phyloP scores from a whole-genome alignment of 2,329 filamentous ascomycete genomes.

The Fusarium sp. region DNA sequence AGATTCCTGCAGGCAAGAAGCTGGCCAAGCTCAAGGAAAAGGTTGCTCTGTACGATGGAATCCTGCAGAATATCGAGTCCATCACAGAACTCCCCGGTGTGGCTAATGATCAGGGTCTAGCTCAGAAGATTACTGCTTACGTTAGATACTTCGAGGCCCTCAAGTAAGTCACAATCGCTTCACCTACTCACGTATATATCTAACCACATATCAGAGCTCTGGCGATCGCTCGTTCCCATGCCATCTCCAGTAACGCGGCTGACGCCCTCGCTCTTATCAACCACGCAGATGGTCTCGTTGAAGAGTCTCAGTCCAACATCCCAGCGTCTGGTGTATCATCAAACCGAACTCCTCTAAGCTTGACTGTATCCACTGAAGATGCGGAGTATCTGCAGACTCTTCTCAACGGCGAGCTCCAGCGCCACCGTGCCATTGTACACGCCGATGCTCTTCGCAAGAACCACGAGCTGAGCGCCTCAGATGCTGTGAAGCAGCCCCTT shows the following conservation, averaged over 20 bases:
- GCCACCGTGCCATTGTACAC: conserved; percentile 87
- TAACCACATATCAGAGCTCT: conserved; percentile 71
- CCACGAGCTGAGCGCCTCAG: conserved; percentile 58
- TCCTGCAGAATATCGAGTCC: conserved; percentile 89
- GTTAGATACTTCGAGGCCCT: conserved; percentile 87
- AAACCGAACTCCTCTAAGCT: conserved; percentile 68
- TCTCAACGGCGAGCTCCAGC: conserved; percentile 79
- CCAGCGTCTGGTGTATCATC: conserved; percentile 50
- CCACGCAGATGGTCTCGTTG: conserved; percentile 74
- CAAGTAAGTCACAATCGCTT: conserved; percentile 69
- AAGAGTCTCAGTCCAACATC: conserved; percentile 65
- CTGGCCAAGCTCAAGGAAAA: conserved; percentile 86
- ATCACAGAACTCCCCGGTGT: conserved; percentile 92
- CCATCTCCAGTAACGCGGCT: conserved; percentile 76
- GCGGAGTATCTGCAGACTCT: conserved; percentile 70
- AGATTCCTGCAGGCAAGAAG: conserved; percentile 79
- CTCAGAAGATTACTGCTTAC: conserved; percentile 82
- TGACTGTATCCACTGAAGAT: conserved; percentile 74
- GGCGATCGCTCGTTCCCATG: conserved; percentile 87
- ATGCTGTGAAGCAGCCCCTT: conserved; percentile 64
- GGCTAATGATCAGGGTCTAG: conserved; percentile 82
- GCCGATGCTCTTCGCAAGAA: conserved; percentile 74
- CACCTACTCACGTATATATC: conserved; percentile 7
- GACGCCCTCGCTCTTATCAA: conserved; percentile 90
- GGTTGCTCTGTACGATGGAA: conserved; percentile 90